A percentile compares a stretch with the other conserved stretches of the same genome.
Conservation (phyloP, 1,139 yeast genomes). For the Scheffersomyces insectosa region DNA sequence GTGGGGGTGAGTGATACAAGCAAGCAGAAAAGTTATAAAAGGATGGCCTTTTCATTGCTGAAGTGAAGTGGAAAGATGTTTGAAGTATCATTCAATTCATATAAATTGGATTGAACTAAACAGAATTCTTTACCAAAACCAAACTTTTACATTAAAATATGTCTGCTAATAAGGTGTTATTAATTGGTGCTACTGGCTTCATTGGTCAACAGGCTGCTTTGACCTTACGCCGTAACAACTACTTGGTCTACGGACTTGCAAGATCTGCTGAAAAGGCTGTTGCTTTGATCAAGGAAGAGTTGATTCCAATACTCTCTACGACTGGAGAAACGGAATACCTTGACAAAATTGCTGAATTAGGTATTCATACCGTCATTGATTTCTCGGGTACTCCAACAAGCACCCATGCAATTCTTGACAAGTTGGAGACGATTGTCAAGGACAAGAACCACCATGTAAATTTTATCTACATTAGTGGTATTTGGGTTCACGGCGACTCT, state of each 20-base stretch:
- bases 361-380: constrained; percentile 2
- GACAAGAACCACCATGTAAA: not conserved
- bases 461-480: constrained; percentile 3
- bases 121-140: not conserved
- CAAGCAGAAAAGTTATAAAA: too few relatives aligned
- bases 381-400: constrained; percentile 2
- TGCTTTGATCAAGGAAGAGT: not conserved
- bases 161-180: not conserved
- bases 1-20: too few relatives aligned
- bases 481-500: constrained; percentile 5
- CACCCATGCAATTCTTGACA: constrained; percentile 1
- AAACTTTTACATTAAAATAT: not conserved
- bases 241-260: not conserved
- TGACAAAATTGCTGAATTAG: not conserved
- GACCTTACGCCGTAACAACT: not conserved
- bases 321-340: not conserved
- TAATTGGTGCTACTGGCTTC: constrained; percentile 1
- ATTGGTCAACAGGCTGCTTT: not conserved
- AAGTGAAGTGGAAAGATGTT: too few relatives aligned
- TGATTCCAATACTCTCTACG: not conserved
- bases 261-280: not conserved
- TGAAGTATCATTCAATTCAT: too few relatives aligned
- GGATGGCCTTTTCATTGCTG: too few relatives aligned
- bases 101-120: not conserved
- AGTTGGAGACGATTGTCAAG: not conserved